A percentile compares a stretch with the other conserved stretches of the same genome.
phyloP scores from a whole-genome alignment of 2,329 filamentous ascomycete genomes.

The Claviceps capensis region DNA sequence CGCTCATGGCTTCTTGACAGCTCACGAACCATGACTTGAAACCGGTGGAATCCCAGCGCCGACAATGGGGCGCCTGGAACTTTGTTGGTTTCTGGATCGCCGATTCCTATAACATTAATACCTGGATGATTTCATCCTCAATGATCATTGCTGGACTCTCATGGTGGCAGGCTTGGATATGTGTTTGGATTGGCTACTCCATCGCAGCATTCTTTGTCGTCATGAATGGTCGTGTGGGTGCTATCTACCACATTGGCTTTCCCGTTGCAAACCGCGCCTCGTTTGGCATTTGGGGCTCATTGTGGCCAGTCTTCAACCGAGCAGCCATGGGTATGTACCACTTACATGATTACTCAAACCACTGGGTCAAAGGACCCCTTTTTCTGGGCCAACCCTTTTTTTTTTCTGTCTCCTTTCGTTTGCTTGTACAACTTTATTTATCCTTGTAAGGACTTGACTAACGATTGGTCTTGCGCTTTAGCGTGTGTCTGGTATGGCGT shows the following conservation, averaged over 20 bases:
- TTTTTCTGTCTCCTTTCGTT: background rate
- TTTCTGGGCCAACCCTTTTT: no score
- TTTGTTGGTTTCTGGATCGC: conserved; percentile 82
- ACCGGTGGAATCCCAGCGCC: conserved; percentile 62
- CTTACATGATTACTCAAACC: background rate
- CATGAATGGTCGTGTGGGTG: conserved; percentile 69
- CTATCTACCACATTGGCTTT: conserved; percentile 80
- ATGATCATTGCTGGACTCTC: conserved; percentile 67
- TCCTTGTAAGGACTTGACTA: background rate
- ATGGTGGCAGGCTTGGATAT: conserved; percentile 89
- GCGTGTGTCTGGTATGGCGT: conserved; percentile 83
- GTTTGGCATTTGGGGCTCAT: conserved; percentile 77
- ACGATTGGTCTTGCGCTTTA: conserved; percentile 9
- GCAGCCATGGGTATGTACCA: conserved; percentile 52
- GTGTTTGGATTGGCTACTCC: conserved; percentile 74
- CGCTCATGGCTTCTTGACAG: conserved; percentile 19
- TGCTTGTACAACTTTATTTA: background rate
- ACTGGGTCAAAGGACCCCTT: background rate
- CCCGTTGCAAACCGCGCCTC: conserved; percentile 65
- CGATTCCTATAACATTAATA: conserved; percentile 80
- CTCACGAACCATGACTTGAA: conserved; percentile 76
- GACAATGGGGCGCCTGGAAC: conserved; percentile 78
- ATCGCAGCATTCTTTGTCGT: conserved; percentile 66
- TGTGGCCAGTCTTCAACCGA: conserved; percentile 83
- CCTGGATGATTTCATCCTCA: conserved; percentile 83